Conservation (phyloP, 1,284 basidiomycete species). For the Abortiporus biennis region DNA sequence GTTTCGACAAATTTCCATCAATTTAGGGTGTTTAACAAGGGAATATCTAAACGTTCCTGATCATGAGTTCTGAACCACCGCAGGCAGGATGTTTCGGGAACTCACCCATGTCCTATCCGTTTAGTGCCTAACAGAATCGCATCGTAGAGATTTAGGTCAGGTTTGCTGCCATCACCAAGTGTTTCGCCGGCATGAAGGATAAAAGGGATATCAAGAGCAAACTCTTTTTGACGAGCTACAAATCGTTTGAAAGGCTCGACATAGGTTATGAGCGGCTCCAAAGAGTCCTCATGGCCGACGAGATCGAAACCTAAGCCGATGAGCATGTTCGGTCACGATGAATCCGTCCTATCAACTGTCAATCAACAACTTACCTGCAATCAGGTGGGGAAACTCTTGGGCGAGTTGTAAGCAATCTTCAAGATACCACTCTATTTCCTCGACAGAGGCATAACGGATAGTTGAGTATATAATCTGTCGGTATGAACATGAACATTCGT, state of each 20-base stretch:
- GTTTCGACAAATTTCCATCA: slow-evolving; percentile 63
- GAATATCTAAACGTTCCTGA: slow-evolving; percentile 57
- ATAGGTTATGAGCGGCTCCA: slow-evolving; percentile 61
- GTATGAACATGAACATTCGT: not conserved
- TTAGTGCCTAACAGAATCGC: slow-evolving; percentile 73
- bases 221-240: slow-evolving; percentile 46
- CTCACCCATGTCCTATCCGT: slow-evolving; percentile 73
- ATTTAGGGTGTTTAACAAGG: slow-evolving; percentile 64
- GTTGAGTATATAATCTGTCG: slow-evolving; percentile 68
- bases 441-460: slow-evolving; percentile 47
- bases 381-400: slow-evolving; percentile 67
- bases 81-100: not conserved
- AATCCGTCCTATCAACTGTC: not conserved
- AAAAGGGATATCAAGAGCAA: slow-evolving; percentile 66
- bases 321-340: slow-evolving; percentile 3
- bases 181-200: slow-evolving; percentile 81
- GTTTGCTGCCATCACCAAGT: slow-evolving; percentile 60
- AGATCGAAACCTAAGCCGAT: slow-evolving; percentile 67
- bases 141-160: slow-evolving; percentile 74
- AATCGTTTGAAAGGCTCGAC: slow-evolving; percentile 58
- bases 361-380: slow-evolving; percentile 50
- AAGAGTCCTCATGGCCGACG: slow-evolving; percentile 68
- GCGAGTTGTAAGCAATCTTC: slow-evolving; percentile 73
- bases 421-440: slow-evolving; percentile 59
- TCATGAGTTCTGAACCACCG: not conserved